phyloP scores from a whole-genome alignment of 2,329 filamentous ascomycete species.

The Trichophyton simii region DNA sequence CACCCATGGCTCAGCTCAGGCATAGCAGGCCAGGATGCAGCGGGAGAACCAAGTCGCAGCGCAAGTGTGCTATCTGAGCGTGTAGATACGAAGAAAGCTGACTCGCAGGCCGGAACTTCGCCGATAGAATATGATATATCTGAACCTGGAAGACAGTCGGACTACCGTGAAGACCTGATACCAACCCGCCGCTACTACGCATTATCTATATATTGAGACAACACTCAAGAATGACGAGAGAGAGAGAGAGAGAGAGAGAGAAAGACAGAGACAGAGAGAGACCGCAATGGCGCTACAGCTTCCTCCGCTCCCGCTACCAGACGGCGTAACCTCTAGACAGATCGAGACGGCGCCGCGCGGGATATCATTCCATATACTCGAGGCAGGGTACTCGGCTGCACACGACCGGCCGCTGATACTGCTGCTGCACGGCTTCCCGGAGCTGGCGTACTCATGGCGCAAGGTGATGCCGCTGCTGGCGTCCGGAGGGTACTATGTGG shows the following conservation, averaged over 20 bases:
- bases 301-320: constrained; percentile 42
- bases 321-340: constrained; percentile 43
- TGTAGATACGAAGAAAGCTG: neutral
- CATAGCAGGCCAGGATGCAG: neutral
- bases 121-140: neutral
- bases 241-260: too few relatives aligned
- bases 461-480: constrained; percentile 50
- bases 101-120: neutral
- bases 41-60: too few relatives aligned
- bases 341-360: constrained; percentile 44
- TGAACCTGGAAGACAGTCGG: neutral
- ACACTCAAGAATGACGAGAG: too few relatives aligned
- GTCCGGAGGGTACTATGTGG: constrained; percentile 48
- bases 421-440: constrained; percentile 55
- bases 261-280: too few relatives aligned
- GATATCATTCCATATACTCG: constrained; percentile 50
- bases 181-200: too few relatives aligned
- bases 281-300: constrained; percentile 14
- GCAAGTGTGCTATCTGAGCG: neutral
- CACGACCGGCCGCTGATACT: constrained; percentile 42
- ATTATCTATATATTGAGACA: neutral
- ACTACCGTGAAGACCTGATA: neutral
- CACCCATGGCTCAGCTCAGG: neutral
- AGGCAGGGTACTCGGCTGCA: constrained; percentile 36
- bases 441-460: constrained; percentile 58